These are phyloP conservation scores for Chrysanthemum lavandulifolium DNA, from an alignment of 129 eudicot genomes.

Conservation along the genomic window DNA sequence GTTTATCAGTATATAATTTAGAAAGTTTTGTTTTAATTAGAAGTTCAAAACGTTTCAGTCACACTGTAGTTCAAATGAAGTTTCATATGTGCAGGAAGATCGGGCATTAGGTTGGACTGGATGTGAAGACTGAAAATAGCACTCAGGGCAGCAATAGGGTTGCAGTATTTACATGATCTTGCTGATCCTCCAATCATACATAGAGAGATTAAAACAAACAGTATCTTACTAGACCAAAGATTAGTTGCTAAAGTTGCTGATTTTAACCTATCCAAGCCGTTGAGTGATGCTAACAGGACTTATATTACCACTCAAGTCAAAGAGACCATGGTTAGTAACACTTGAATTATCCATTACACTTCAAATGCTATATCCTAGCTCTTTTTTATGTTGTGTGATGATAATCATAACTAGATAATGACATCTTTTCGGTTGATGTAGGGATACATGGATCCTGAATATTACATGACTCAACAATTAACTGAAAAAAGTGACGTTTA, in stretches of 20 bases:
- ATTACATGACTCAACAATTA: too few relatives aligned
- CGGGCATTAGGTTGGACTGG: too few relatives aligned
- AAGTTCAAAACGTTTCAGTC: too few relatives aligned
- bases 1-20: too few relatives aligned
- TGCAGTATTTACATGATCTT: conserved; percentile 53
- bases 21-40: too few relatives aligned
- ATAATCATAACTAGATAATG: background rate
- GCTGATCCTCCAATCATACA: conserved; percentile 57
- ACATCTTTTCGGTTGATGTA: background rate
- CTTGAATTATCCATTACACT: background rate
- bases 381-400: background rate
- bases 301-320: conserved; percentile 51
- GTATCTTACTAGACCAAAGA: conserved; percentile 43
- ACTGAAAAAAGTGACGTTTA: too few relatives aligned
- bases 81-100: too few relatives aligned
- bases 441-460: too few relatives aligned
- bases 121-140: conserved; percentile 22
- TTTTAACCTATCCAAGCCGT: conserved; percentile 46
- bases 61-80: too few relatives aligned
- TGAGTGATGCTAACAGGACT: conserved; percentile 27
- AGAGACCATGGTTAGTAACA: conserved; percentile 49
- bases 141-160: conserved; percentile 54
- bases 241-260: conserved; percentile 60
- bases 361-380: background rate
- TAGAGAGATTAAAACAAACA: conserved; percentile 51